Base-by-base conservation (phyloP, 2,329 filamentous ascomycete species). In the Microsporum audouinii region DNA sequence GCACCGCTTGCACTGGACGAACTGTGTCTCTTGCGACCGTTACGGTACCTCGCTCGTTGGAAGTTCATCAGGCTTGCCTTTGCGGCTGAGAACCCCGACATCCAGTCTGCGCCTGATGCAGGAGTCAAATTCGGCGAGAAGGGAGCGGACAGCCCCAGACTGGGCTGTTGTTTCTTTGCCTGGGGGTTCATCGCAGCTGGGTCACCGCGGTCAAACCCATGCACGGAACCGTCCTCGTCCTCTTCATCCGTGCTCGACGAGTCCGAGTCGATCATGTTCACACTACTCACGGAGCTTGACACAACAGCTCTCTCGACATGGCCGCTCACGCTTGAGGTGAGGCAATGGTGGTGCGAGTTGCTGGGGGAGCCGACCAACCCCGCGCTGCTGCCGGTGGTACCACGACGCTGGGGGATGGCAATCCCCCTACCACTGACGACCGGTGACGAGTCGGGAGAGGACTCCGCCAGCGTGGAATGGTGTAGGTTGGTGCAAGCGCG, bases 401-500 rank as follows among this genome's bases (percentile, higher is more conserved):
- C 72, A 61, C 80, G 82, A 58, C 82, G 76, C 43, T 78, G 75
- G 2, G 84, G 83, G 60, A 86, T 85, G 62, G 78, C 78, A 70
- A 86, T 78, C 1, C 80, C 81, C 64, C 88, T 84, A 45, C 87
- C 86, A 59, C 86, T 85, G 60, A 94, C 86, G 10, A 87, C 91
- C 0, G 94, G 94, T 0, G 91, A 96, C 0, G 90, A 94, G 72
- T 95, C 91, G 2, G 91, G 91, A 3, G 89, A 94, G 0, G 89
- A 88, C 71, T 96, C 89, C 61, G 92, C 91, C 6, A 97, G 82
- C 0, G 89, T 97, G 14, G 92, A 96, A 74, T 97, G 94, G 75
- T 97, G 94, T 27, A 99, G 80, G 71, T 91, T 95, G 8, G 92
- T 96, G 64, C 90, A 94, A 8, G 91, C 91, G 66, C 92, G 84